Percentiles rank a stretch among this genome's conserved stretches.
phyloP scores from a whole-genome alignment of 1,284 basidiomycete species.

The Phenoliferia sp. region DNA sequence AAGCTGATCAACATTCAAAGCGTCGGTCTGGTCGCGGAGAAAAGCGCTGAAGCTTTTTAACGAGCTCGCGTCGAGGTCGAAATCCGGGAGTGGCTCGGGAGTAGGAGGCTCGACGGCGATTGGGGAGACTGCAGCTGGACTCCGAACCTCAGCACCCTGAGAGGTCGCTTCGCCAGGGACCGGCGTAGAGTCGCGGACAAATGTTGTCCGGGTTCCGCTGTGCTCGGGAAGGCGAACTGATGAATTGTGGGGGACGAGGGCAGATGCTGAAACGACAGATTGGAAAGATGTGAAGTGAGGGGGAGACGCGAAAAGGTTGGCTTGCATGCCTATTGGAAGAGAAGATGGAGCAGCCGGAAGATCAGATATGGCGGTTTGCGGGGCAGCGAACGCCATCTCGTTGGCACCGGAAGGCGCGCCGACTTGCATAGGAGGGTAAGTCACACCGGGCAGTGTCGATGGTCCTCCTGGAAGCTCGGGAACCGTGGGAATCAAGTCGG shows the following conservation, averaged over 20 bases:
- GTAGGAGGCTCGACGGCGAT: conserved; percentile 18
- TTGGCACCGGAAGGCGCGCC: conserved; percentile 11
- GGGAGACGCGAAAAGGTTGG: neutral
- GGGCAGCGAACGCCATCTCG: neutral
- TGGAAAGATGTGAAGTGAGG: neutral
- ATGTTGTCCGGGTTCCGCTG: no score
- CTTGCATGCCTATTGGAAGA: neutral
- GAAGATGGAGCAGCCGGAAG: neutral
- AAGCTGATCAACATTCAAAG: conserved; percentile 76
- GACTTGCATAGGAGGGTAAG: conserved; percentile 18
- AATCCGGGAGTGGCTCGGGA: conserved; percentile 44
- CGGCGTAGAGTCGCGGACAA: no score
- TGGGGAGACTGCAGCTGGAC: no score
- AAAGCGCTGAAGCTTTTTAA: conserved; percentile 50
- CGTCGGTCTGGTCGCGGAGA: conserved; percentile 53
- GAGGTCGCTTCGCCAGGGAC: no score
- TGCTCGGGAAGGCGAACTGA: no score
- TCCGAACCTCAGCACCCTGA: no score
- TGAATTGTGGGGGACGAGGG: neutral
- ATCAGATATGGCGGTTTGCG: neutral
- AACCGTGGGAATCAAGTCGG: conserved; percentile 11
- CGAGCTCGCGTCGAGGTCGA: conserved; percentile 53
- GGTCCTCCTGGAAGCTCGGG: neutral
- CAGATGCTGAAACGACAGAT: neutral
- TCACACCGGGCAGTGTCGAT: neutral